Evolutionary conservation across 2,329 filamentous ascomycete genomes (phyloP).

Genomic region (Paracoccidioides lutzii): DNA sequence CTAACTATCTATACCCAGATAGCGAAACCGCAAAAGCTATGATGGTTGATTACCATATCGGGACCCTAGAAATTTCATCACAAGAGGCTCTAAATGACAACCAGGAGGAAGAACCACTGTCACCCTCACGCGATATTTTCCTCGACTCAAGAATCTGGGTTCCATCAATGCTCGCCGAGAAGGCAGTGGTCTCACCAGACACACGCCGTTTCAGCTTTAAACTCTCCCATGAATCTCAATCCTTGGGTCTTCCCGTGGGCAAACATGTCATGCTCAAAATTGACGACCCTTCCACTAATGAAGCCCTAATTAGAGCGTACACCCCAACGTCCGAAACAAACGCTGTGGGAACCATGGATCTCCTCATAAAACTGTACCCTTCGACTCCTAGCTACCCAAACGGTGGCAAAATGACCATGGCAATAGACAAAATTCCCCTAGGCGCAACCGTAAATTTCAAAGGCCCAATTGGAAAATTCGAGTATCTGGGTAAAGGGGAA

Average conservation of each 20-base stretch:
- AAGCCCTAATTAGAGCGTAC: constrained; percentile 72
- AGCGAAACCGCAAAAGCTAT: constrained; percentile 84
- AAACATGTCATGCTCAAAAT: constrained; percentile 80
- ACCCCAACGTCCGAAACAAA: constrained; percentile 62
- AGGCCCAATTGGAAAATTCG: constrained; percentile 75
- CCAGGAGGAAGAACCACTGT: constrained; percentile 26
- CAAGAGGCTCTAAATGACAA: constrained; percentile 41
- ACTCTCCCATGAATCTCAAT: constrained; percentile 57
- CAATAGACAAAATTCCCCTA: constrained; percentile 58
- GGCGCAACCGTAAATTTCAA: constrained; percentile 72
- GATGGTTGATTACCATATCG: constrained; percentile 79
- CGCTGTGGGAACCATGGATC: constrained; percentile 51
- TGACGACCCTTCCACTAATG: constrained; percentile 48
- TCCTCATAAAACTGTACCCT: constrained; percentile 75
- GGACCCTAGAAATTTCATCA: constrained; percentile 53
- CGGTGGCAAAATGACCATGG: constrained; percentile 72
- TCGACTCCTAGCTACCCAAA: constrained; percentile 30
- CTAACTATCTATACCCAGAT: constrained; percentile 41
- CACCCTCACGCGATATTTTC: constrained; percentile 46
- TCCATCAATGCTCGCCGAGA: constrained; percentile 56
- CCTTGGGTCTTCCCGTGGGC: constrained; percentile 64
- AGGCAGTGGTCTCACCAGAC: constrained; percentile 60
- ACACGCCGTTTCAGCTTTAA: constrained; percentile 70
- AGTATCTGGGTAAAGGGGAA: constrained; percentile 56
- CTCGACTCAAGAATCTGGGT: constrained; percentile 60